Evolutionary conservation across 495 filamentous ascomycete genomes (phyloP), one percentile per base, ranked within the genome.

Genomic region (Penicillium angulare): DNA sequence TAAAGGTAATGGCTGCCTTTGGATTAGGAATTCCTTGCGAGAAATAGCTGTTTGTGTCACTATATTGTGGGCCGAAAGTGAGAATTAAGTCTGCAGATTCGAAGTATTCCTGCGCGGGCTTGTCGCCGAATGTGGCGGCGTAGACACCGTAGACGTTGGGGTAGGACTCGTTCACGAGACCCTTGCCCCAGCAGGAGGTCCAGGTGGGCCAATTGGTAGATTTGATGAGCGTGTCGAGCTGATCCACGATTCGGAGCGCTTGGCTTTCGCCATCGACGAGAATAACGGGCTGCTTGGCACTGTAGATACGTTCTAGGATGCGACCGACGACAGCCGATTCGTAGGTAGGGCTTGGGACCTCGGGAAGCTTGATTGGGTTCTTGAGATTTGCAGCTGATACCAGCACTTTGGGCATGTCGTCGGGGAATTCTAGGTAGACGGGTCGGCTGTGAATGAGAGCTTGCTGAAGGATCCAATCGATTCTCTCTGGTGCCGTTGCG

Each of bases 381-480:
- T 60, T 49, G 20, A 71, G 36, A 18, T 58, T 64, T 9, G 44
- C 52, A 7, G 62, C 44, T 2, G 57, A 63, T 5, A 73, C 64
- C 6, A 55, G 38, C 6, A 60, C 55, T 17, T 62, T 58, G 3
- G 68, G 66, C 70, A 78, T 67, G 48, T 77, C 75, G 32, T 61
- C 60, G 0, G 75, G 75, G 7, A 77, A 17, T 33, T 74, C 63
- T 12, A 78, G 51, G 39, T 76, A 78, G 3, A 78, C 73, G 5
- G 74, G 74, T 36, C 68, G 61, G 43, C 63, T 69, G 36, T 74
- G 66, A 12, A 72, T 39, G 17, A 73, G 24, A 36, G 64, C 69
- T 44, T 72, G 59, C 40, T 65, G 57, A 35, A 78, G 49, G 26
- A 65, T 59, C 49, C 52, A 54, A 42, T 79, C 73, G 33, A 79